These are phyloP conservation scores for Cladorrhinum samala DNA, from an alignment of 495 filamentous ascomycete species.

Conservation along the genomic window DNA sequence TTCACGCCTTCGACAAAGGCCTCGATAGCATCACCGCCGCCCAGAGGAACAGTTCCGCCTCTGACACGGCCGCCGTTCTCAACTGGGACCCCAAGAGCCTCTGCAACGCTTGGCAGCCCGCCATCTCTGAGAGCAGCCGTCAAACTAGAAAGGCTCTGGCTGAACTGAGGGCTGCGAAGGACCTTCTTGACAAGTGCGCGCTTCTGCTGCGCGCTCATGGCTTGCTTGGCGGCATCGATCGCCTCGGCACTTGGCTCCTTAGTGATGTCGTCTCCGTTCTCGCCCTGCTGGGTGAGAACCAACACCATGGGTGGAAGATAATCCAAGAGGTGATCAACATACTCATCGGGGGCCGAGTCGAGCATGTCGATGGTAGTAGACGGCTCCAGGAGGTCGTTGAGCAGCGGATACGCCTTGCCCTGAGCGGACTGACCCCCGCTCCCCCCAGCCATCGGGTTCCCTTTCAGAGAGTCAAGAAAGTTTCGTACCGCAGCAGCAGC, in stretches of 20 bases:
- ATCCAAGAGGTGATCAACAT: conserved; percentile 66
- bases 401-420: conserved; percentile 70
- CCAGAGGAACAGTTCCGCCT: conserved; percentile 71
- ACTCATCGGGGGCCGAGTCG: conserved; percentile 54
- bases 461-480: conserved; percentile 79
- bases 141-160: conserved; percentile 75
- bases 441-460: conserved; percentile 35
- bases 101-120: conserved; percentile 82
- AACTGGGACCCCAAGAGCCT: conserved; percentile 73
- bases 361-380: conserved; percentile 70
- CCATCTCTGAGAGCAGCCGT: conserved; percentile 87
- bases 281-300: conserved; percentile 64
- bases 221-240: conserved; percentile 62
- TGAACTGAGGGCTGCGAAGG: conserved; percentile 84
- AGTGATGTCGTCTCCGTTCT: conserved; percentile 31
- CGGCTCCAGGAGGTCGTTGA: conserved; percentile 77
- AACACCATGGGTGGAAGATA: conserved; percentile 66
- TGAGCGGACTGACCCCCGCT: conserved; percentile 32
- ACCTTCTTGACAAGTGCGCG: conserved; percentile 73
- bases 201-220: conserved; percentile 73
- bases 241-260: conserved; percentile 58
- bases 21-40: conserved; percentile 82
- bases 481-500: conserved; percentile 71
- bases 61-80: conserved; percentile 74
- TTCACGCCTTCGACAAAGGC: conserved; percentile 85